These are phyloP conservation scores for Schwanniomyces vanrijiae DNA, from an alignment of 805 yeast genomes.

Conservation along the genomic window DNA sequence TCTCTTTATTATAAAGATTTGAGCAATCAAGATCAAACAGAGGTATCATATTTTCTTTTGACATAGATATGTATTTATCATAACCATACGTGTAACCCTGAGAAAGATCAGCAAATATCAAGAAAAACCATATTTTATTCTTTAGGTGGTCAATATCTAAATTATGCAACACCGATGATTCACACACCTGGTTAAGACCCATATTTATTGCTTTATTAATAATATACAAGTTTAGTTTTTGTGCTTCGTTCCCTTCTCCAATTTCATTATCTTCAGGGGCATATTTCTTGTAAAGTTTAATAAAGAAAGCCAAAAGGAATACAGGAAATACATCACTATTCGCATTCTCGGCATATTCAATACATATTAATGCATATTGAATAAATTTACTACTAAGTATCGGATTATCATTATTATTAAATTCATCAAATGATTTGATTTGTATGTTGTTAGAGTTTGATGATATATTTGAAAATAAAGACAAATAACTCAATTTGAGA, in stretches of 20 bases:
- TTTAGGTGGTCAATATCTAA: conserved; percentile 1
- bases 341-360: conserved; percentile 20
- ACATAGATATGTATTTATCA: background rate
- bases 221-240: background rate
- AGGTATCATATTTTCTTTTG: background rate
- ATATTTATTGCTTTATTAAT: background rate
- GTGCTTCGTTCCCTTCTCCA: conserved; percentile 1
- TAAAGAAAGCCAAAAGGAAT: conserved; percentile 49
- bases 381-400: background rate
- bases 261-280: conserved; percentile 49
- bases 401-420: background rate
- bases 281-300: conserved; percentile 45
- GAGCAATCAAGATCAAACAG: background rate
- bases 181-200: background rate
- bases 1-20: background rate
- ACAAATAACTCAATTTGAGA: conserved; percentile 17
- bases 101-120: conserved; percentile 4
- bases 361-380: conserved; percentile 11
- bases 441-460: background rate
- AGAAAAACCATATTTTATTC: conserved; percentile 3
- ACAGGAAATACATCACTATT: conserved; percentile 44
- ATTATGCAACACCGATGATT: background rate
- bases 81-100: conserved; percentile 3
- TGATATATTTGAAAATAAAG: conserved; percentile 16
- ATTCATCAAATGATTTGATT: background rate